Percentiles rank a stretch among this genome's conserved stretches.
Evolutionary conservation across 1,284 basidiomycete genomes (phyloP).

Genomic region (Austroboletus novae-zelandiae): DNA sequence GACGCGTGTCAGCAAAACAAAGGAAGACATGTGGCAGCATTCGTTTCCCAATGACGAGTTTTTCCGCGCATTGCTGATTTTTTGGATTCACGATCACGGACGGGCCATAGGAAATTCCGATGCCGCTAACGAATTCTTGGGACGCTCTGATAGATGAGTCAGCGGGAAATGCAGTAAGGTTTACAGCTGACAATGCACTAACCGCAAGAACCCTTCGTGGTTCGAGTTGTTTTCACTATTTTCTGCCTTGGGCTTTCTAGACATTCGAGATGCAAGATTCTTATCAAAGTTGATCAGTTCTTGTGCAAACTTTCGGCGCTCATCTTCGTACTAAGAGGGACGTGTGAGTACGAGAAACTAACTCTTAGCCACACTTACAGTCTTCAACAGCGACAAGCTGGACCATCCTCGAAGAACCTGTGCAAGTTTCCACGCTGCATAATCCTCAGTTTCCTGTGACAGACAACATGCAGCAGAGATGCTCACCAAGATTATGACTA

Average conservation of each 20-base stretch:
- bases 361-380: conserved; percentile 40
- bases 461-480: not conserved
- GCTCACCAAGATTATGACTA: not conserved
- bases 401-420: conserved; percentile 73
- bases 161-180: not conserved
- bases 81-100: not conserved
- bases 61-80: not conserved
- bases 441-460: not conserved
- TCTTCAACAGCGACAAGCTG: conserved; percentile 60
- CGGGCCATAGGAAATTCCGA: not conserved
- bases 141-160: not conserved
- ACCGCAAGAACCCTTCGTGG: conserved; percentile 63
- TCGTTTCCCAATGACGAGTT: not conserved
- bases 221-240: conserved; percentile 58
- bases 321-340: conserved; percentile 54
- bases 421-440: conserved; percentile 67
- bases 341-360: not conserved
- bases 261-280: conserved; percentile 71
- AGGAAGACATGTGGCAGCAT: not conserved
- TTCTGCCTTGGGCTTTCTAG: conserved; percentile 65
- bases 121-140: not conserved
- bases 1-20: not conserved
- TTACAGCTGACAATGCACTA: conserved; percentile 11
- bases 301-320: conserved; percentile 70
- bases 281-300: conserved; percentile 81